Evolutionary conservation across 768 basidiomycete genomes (phyloP), one percentile per base, ranked within the genome.

Genomic region (Mycena metata): DNA sequence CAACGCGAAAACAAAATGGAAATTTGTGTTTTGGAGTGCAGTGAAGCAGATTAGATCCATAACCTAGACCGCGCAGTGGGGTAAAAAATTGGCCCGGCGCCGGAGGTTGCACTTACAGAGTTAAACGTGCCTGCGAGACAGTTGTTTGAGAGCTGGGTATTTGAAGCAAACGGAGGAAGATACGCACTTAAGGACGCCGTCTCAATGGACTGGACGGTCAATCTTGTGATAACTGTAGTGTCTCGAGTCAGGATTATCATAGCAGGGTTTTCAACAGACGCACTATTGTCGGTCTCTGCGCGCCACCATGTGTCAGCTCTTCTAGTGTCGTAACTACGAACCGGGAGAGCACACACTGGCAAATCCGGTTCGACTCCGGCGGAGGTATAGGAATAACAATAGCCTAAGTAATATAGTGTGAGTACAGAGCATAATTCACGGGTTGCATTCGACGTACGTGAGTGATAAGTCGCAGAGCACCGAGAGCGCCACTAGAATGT

Each of bases 21-120:
- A 59, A 33, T 59, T 59, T 6, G 58, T 59, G 24, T 59, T 59
- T 59, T 59, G 58, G 23, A 59, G 41, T 1, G 45, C 24, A 24
- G 58, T 59, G 58, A 59, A 59, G 21, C 42, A 45, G 58, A 59
- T 59, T 9, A 59, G 33, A 46, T 59, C 58, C 42, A 59, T 24
- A 15, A 60, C 24, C 59, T 60, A 21, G 35, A 52, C 51, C 51
- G 51, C 30, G 35, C 16, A 3, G 58, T 13, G n/a, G 12, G 15
- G 45, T 47, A 30, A 6, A 19, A 30, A 36, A 26, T 30, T 47
- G 23, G 17, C 23, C 8, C 23, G 2, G 13, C 21, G 10, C 8
- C 39, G n/a, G 6, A 42, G 39, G 41, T 30, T 16, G 42, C 23
- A 42, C 56, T 21, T 42, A 57, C 56, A 9, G 56, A 57, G 26